Evolutionary conservation across 495 filamentous ascomycete genomes (phyloP).

Genomic region (Lasiosphaeris hirsuta): DNA sequence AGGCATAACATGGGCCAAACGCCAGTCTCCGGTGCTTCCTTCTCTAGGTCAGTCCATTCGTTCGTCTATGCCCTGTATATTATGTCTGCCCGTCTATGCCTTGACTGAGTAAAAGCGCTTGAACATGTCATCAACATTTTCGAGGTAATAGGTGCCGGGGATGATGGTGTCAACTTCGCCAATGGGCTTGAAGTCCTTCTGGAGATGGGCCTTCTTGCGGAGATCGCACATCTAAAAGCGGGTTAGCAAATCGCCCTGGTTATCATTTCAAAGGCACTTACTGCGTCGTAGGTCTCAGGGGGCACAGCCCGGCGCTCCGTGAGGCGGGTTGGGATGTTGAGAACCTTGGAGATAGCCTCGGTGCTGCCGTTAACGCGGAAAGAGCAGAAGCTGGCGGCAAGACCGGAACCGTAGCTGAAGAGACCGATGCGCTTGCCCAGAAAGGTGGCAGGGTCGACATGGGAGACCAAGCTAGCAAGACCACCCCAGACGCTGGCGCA

Average conservation of each 20-base stretch:
- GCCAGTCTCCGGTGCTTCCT: too few relatives aligned
- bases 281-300: conserved; percentile 83
- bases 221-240: conserved; percentile 76
- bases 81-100: conserved; percentile 52
- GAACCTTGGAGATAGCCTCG: conserved; percentile 67
- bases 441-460: conserved; percentile 62
- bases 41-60: too few relatives aligned
- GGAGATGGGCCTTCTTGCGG: conserved; percentile 87
- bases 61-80: too few relatives aligned
- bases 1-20: too few relatives aligned
- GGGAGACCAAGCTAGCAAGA: conserved; percentile 70
- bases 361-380: conserved; percentile 77
- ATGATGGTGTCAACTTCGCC: conserved; percentile 76
- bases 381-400: conserved; percentile 88
- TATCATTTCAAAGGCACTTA: conserved; percentile 39
- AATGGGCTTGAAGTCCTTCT: conserved; percentile 81
- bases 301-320: conserved; percentile 63
- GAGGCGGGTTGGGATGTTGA: conserved; percentile 77
- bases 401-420: conserved; percentile 93
- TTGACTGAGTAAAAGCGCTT: conserved; percentile 83
- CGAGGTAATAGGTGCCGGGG: conserved; percentile 84
- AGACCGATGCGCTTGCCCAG: conserved; percentile 84
- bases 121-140: conserved; percentile 92
- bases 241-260: conserved; percentile 14
- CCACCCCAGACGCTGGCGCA: conserved; percentile 90